A percentile compares a stretch with the other conserved stretches of the same genome.
Evolutionary conservation across 2,329 filamentous ascomycete genomes (phyloP).

Genomic region (Ceratocystis lukuohia): DNA sequence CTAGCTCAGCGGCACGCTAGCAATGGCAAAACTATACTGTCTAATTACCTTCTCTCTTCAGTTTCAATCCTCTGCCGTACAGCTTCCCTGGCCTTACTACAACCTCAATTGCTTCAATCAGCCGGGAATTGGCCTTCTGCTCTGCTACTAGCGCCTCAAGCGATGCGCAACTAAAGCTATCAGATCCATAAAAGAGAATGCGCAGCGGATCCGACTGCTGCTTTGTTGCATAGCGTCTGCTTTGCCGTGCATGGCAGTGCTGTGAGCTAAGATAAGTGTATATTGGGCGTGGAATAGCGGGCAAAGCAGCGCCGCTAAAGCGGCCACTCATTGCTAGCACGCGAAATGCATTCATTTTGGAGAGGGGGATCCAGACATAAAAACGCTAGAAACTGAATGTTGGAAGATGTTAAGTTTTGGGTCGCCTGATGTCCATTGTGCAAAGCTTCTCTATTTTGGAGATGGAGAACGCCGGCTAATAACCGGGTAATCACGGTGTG

Average conservation of each 20-base stretch:
- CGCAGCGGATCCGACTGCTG: conserved; percentile 47
- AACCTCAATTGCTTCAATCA: conserved; percentile 70
- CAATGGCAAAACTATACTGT: neutral
- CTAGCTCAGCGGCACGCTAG: neutral
- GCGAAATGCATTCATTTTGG: neutral
- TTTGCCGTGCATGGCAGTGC: neutral
- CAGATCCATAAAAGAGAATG: conserved; percentile 89
- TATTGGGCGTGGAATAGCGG: neutral
- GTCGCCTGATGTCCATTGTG: too few species aligned
- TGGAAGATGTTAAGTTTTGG: too few species aligned
- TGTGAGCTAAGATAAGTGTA: neutral
- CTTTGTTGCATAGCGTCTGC: neutral
- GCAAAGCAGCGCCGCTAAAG: neutral
- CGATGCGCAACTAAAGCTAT: conserved; percentile 73
- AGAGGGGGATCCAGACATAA: too few species aligned
- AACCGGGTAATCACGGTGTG: too few species aligned
- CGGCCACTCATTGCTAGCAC: neutral
- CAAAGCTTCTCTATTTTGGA: too few species aligned
- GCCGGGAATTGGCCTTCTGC: conserved; percentile 35
- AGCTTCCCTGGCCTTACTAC: conserved; percentile 67
- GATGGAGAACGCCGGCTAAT: too few species aligned
- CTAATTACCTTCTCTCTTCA: conserved; percentile 39
- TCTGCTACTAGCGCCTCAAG: conserved; percentile 55
- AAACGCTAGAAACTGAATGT: too few species aligned
- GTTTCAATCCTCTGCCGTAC: conserved; percentile 61